phyloP scores from a whole-genome alignment of 306 rosid species.

The Ziziphus jujuba region DNA sequence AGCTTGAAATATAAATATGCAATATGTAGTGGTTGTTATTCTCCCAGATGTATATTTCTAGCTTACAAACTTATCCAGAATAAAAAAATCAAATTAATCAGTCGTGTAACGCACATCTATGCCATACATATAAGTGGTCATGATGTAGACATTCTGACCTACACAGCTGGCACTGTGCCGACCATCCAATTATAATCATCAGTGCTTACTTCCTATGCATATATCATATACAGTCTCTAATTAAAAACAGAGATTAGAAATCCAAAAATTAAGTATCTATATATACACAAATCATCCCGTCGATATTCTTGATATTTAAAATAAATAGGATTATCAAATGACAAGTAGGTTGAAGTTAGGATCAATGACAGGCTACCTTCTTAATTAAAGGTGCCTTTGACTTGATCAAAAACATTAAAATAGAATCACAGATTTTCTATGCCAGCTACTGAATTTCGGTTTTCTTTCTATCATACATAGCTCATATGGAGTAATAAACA shows the following conservation, averaged over 20 bases:
- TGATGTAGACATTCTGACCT: slow-evolving; percentile 29
- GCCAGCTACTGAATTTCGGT: background rate
- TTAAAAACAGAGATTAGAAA: background rate
- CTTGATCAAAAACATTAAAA: background rate
- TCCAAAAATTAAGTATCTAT: no score
- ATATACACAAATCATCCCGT: no score
- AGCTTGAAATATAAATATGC: slow-evolving; percentile 2
- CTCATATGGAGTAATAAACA: slow-evolving; percentile 5
- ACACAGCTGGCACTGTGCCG: slow-evolving; percentile 31
- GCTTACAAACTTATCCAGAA: slow-evolving; percentile 14
- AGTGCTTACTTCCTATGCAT: background rate
- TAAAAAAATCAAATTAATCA: slow-evolving; percentile 3
- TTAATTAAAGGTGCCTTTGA: slow-evolving; percentile 7
- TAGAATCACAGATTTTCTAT: background rate
- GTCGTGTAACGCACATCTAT: slow-evolving; percentile 25
- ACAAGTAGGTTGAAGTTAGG: slow-evolving; percentile 14
- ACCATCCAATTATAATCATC: slow-evolving; percentile 17
- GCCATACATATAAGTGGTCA: slow-evolving; percentile 22
- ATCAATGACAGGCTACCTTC: background rate
- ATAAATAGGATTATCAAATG: slow-evolving; percentile 11
- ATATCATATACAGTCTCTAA: slow-evolving; percentile 12
- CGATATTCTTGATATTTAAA: no score
- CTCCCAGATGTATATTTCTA: slow-evolving; percentile 3
- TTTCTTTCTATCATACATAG: no score
- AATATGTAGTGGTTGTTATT: slow-evolving; percentile 16